Base-by-base conservation (phyloP, 441 rosid species). In the Biscutella laevigata region DNA sequence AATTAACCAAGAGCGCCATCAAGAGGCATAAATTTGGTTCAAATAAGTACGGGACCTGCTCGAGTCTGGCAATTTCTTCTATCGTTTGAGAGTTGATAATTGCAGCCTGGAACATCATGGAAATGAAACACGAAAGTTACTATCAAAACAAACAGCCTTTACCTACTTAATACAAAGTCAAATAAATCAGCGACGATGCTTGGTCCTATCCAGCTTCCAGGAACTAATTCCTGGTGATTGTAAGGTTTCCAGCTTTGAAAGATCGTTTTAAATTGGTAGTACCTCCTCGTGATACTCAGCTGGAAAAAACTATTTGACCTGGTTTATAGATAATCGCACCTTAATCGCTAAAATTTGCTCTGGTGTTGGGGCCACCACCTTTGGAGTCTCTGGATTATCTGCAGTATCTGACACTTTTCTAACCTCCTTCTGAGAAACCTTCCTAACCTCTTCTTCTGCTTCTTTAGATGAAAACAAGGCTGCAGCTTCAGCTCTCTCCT, bases 41-140 rank as follows among this genome's bases (percentile, higher is more conserved):
- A 36, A 41, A 57, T 16, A 42, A 53, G 46, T 11, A 24, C 62
- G 10, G 35, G 38, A 87, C 98, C 95, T 88, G 77, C 64, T 92
- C 99, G 6, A 92, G 97, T 75, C 97, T 78, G 32, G 92, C 94
- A 71, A 92, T 96, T 76, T 92, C 99, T 78, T 92, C 97, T 34
- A 92, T 81, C 44, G 99, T 92, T 83, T 92, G 97, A 22, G 99
- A 88, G 64, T 86, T 92, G 70, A 88, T 84, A 66, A 92, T 92
- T 43, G 99, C 99, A 50, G 97, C 95, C 99, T 92, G 83, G 69
- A 45, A 75, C 7, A 54, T 24, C 49, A 62, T 22, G 28, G 13
- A 73, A 59, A 70, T 26, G 19, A 49, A 55, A 36, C 14, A 25
- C 13, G 29, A 2, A 45, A 38, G 54, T 53, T 53, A 53, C 25